phyloP scores from a whole-genome alignment of 441 rosid species.

The Kokia cookei region DNA sequence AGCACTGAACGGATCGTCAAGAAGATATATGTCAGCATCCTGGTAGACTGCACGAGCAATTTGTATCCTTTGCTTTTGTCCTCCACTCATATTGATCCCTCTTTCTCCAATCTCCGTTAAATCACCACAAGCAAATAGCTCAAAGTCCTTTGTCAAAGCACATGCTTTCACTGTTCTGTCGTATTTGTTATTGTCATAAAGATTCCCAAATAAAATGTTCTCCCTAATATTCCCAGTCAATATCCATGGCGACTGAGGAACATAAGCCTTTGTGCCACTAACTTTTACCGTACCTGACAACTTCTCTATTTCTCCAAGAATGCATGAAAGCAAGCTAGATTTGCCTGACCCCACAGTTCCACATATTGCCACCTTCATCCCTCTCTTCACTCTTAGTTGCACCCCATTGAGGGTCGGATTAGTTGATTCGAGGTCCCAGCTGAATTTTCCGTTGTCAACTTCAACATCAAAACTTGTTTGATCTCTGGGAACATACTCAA shows the following conservation, averaged over 20 bases:
- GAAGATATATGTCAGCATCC: conserved; percentile 87
- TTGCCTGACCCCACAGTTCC: conserved; percentile 98
- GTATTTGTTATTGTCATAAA: conserved; percentile 47
- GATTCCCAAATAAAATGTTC: conserved; percentile 83
- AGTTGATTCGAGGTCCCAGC: conserved; percentile 63
- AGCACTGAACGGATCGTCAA: conserved; percentile 97
- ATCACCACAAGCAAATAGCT: conserved; percentile 75
- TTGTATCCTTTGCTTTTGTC: conserved; percentile 97
- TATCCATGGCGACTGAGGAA: conserved; percentile 95
- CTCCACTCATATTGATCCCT: conserved; percentile 99
- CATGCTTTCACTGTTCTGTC: conserved; percentile 65
- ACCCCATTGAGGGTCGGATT: conserved; percentile 58
- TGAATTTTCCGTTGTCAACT: conserved; percentile 59
- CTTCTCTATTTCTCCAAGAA: conserved; percentile 86
- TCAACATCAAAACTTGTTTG: conserved; percentile 50
- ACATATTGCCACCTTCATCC: conserved; percentile 95
- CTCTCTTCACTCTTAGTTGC: conserved; percentile 60
- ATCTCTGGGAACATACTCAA: conserved; percentile 41
- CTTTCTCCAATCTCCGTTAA: conserved; percentile 94
- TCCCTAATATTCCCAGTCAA: conserved; percentile 83
- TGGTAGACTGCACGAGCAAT: conserved; percentile 95
- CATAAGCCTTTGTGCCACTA: conserved; percentile 87
- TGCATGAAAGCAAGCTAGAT: conserved; percentile 80
- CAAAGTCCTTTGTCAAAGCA: conserved; percentile 80
- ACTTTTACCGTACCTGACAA: conserved; percentile 66